Evolutionary conservation across 2,329 filamentous ascomycete species (phyloP).

Genomic region (Fusarium praegraminearum): DNA sequence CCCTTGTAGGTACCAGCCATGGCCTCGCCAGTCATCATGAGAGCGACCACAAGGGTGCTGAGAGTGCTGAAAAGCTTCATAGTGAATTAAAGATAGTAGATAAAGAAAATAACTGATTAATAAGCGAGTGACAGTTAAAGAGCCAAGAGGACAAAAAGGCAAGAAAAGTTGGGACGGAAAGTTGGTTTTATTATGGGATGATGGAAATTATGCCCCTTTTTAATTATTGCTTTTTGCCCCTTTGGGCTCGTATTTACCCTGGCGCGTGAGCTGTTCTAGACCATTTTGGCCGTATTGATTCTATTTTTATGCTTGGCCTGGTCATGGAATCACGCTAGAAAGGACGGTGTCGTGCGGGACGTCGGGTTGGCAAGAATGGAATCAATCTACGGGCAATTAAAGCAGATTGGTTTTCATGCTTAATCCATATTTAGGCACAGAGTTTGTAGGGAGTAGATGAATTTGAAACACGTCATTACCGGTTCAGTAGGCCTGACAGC

Average conservation of each 20-base stretch:
- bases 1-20: constrained; percentile 43
- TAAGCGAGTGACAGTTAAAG: constrained; percentile 14
- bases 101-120: constrained; percentile 8
- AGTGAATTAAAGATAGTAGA: not conserved
- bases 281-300: constrained; percentile 3
- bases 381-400: not conserved
- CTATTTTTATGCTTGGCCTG: constrained; percentile 18
- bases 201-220: constrained; percentile 30
- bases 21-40: constrained; percentile 41
- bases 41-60: constrained; percentile 29
- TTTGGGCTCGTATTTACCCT: constrained; percentile 21
- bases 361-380: not conserved
- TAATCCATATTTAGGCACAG: not conserved
- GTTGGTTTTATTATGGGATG: constrained; percentile 14
- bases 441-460: too few species aligned
- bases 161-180: not conserved
- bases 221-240: constrained; percentile 1
- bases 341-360: not conserved
- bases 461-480: constrained; percentile 4
- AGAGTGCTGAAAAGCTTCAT: constrained; percentile 42
- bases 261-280: constrained; percentile 20
- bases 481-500: not conserved
- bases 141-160: constrained; percentile 4
- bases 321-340: constrained; percentile 4
- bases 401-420: constrained; percentile 13